Conservation (phyloP, 257 asterid species). For the Ehretia macrophylla region DNA sequence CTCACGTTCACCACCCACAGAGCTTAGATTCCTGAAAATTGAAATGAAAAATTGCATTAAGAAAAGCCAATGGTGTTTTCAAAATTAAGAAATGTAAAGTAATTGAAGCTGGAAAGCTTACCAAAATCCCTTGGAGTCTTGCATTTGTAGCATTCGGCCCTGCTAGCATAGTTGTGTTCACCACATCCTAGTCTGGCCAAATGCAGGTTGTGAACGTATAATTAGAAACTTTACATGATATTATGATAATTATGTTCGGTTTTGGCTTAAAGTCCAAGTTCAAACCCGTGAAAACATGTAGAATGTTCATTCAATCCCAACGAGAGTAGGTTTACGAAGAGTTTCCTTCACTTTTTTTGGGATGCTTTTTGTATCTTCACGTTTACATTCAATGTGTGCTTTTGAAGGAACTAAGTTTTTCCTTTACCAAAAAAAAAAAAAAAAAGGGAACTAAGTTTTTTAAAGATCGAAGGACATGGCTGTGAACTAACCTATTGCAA, state of each 20-base stretch:
- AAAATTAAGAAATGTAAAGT: not conserved
- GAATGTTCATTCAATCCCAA: too few species aligned
- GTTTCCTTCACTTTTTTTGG: too few species aligned
- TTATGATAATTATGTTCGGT: not conserved
- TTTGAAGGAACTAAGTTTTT: too few species aligned
- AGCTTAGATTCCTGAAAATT: not conserved
- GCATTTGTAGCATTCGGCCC: conserved; percentile 71
- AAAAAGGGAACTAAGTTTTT: too few species aligned
- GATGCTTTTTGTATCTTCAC: too few species aligned
- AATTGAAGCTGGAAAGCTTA: conserved; percentile 16
- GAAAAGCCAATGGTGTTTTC: not conserved
- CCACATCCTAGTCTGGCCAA: conserved; percentile 57
- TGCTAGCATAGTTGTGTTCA: conserved; percentile 72
- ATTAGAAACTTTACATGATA: not conserved
- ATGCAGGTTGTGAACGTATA: not conserved
- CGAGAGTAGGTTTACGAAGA: too few species aligned
- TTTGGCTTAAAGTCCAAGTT: not conserved
- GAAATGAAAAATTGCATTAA: too few species aligned
- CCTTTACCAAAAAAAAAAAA: too few species aligned
- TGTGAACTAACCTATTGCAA: conserved; percentile 28
- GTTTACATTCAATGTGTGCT: too few species aligned
- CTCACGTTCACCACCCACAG: not conserved
- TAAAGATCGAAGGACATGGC: too few species aligned
- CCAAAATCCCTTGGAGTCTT: conserved; percentile 54
- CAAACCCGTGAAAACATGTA: not conserved